Conservation (phyloP, 2,329 filamentous ascomycete species). For the Diaporthe australafricana region DNA sequence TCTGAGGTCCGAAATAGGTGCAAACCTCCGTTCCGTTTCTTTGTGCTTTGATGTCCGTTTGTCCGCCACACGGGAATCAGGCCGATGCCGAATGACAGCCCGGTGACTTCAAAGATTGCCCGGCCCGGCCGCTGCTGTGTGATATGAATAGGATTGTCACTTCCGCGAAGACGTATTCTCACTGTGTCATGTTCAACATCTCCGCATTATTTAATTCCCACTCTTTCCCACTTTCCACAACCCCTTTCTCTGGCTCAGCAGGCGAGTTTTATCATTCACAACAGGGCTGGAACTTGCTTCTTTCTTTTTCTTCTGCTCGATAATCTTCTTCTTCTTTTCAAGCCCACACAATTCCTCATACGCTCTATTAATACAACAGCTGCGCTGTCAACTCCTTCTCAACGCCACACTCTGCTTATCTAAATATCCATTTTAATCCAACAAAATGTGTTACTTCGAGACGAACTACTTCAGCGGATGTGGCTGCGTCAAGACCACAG, state of each 20-base stretch:
- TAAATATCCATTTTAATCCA: not conserved
- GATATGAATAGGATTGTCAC: not conserved
- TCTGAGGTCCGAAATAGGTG: not conserved
- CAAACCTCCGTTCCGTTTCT: not conserved
- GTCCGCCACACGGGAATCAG: not conserved
- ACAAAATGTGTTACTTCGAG: slow-evolving; percentile 17
- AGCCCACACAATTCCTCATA: not conserved
- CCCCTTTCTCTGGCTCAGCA: not conserved
- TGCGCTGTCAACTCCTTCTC: not conserved
- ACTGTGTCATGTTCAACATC: too few relatives aligned
- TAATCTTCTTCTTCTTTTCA: not conserved
- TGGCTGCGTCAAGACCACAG: slow-evolving; percentile 8
- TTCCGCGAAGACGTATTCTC: accelerated
- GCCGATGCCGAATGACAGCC: not conserved
- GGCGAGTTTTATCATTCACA: slow-evolving; percentile 15
- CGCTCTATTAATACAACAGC: not conserved
- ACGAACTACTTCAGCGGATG: slow-evolving; percentile 23
- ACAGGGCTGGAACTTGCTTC: slow-evolving; percentile 6
- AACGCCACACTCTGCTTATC: not conserved
- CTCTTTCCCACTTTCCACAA: not conserved
- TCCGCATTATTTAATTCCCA: not conserved
- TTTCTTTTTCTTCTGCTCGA: not conserved
- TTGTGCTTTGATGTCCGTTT: not conserved
- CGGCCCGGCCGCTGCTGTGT: not conserved
- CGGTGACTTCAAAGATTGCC: not conserved